These are phyloP conservation scores for Lactifluus hygrophoroides DNA, from an alignment of 768 basidiomycete genomes.

Conservation along the genomic window DNA sequence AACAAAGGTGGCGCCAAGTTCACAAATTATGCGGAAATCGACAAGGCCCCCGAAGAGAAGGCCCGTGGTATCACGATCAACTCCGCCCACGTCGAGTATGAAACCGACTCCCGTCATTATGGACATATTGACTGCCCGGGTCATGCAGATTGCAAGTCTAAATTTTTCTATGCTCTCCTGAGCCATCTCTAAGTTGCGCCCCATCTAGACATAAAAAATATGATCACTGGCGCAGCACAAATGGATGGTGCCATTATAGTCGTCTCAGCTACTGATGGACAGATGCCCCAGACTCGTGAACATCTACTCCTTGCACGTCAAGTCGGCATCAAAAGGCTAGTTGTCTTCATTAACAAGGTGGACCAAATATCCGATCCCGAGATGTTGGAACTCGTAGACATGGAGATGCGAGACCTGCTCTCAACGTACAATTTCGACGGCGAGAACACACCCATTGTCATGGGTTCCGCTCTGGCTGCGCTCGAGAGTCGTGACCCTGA, in stretches of 20 bases:
- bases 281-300: conserved; percentile 99
- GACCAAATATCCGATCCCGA: conserved; percentile 94
- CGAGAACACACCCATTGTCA: conserved; percentile 94
- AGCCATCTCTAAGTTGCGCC: conserved; percentile 12
- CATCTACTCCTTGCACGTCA: conserved; percentile 96
- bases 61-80: conserved; percentile 99
- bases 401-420: conserved; percentile 98
- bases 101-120: conserved; percentile 83
- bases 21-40: conserved; percentile 94
- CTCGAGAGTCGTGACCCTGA: conserved; percentile 78
- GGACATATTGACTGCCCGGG: conserved; percentile 98
- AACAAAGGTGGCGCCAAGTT: conserved; percentile 69
- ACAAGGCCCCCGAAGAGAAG: conserved; percentile 99
- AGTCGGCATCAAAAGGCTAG: conserved; percentile 94
- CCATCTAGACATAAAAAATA: conserved; percentile 81
- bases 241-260: conserved; percentile 96
- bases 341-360: conserved; percentile 99
- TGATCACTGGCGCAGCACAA: conserved; percentile 98
- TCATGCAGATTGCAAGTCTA: conserved; percentile 79
- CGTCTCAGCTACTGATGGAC: conserved; percentile 96
- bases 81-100: conserved; percentile 97
- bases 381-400: conserved; percentile 98
- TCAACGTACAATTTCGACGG: conserved; percentile 92
- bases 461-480: conserved; percentile 94
- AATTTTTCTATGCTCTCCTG: conserved; percentile 5